Conservation (phyloP, 2,329 filamentous ascomycete genomes). For the Colletotrichum chlorophyti region DNA sequence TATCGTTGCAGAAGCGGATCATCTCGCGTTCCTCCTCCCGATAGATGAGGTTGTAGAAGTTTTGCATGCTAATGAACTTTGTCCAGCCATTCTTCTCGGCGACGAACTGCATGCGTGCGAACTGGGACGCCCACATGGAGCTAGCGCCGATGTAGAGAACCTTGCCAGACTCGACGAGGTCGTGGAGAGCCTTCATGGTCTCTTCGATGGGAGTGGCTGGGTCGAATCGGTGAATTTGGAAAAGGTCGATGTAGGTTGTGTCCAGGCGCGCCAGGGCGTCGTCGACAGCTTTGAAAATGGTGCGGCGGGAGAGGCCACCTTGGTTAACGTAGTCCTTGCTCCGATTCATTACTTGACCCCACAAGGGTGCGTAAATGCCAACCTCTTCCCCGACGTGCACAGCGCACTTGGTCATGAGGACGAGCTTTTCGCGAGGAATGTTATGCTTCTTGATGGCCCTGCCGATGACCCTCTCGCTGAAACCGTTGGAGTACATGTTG, state of each 20-base stretch:
- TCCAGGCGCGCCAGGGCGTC: constrained; percentile 51
- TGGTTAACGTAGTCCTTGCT: constrained; percentile 45
- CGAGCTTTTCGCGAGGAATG: constrained; percentile 69
- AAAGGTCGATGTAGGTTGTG: constrained; percentile 56
- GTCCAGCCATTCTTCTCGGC: constrained; percentile 62
- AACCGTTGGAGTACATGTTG: constrained; percentile 67
- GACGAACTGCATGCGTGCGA: constrained; percentile 51
- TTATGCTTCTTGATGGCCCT: constrained; percentile 69
- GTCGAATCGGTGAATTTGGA: constrained; percentile 69
- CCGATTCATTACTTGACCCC: not conserved
- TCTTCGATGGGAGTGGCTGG: constrained; percentile 58
- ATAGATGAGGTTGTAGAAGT: constrained; percentile 60
- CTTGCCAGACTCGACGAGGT: constrained; percentile 62
- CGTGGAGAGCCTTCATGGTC: constrained; percentile 68
- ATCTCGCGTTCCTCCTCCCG: constrained; percentile 64
- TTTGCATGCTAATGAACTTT: constrained; percentile 65
- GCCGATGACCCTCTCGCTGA: constrained; percentile 68
- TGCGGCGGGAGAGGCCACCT: constrained; percentile 32
- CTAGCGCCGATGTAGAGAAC: constrained; percentile 42
- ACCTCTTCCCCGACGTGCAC: constrained; percentile 38
- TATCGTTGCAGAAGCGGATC: constrained; percentile 48
- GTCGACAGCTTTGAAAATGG: constrained; percentile 46
- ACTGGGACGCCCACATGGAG: constrained; percentile 25
- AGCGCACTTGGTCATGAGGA: constrained; percentile 63
- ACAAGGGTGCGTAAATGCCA: constrained; percentile 30